Base-by-base conservation (phyloP, 1,139 yeast species). In the Zygosaccharomyces pseudobailii region DNA sequence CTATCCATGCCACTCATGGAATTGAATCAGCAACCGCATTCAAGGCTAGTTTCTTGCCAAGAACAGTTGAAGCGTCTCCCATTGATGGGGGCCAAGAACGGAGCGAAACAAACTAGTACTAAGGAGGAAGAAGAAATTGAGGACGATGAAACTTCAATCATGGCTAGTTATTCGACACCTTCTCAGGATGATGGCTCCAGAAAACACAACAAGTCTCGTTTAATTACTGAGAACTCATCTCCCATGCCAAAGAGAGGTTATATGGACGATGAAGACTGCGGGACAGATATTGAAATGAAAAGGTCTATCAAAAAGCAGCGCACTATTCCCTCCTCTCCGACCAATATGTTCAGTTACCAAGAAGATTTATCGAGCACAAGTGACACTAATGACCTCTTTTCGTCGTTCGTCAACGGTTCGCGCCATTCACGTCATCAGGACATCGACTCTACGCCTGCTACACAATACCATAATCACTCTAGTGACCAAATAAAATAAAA, bases 381-480 rank as follows among this genome's bases (percentile, higher is more conserved):
- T 19, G 51, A 38, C 9, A 40, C 46, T 19, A 46, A 50, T 30
- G 53, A 50, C 24, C 43, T 48, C 23, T 51, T 50, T 37, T 51
- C 55, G 7, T 51, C 57, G 13, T 74, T 78, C 46, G 74, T 73
- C 50, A 74, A 67, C 42, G 57, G 47, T 6, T 43, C 48, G 13
- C 46, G 49, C 3, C 48, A 54, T 30, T 36, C 28, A 17, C 42
- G 45, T 28, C 45, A 49, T 21, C 37, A 45, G 20, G 54, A 53
- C 32, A 41, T 47, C 20, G 49, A 50, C 34, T 56, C 60, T 7
- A 57, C 61, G 7, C 61, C 61, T 27, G 55, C 55, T 6, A 55
- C 61, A 2, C 56, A 55, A 32, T 45, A 62, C 64, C 55, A 63
- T 56, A 31, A 63, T 71, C 47, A 73, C 72, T 23, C 57, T 61